Conservation (phyloP, 257 asterid genomes). For the Catharanthus roseus region DNA sequence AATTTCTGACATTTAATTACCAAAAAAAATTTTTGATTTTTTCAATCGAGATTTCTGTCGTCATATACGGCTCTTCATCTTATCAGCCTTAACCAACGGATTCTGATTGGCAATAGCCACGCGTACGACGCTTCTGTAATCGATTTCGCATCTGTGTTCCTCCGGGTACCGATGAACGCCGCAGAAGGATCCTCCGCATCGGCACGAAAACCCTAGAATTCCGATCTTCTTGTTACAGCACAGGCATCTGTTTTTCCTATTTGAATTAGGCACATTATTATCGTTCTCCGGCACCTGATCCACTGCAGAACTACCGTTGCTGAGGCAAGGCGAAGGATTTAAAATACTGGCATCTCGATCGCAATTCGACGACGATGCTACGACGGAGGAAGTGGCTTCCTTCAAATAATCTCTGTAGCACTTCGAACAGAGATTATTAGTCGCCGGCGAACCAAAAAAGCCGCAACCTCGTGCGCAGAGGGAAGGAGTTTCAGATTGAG, state of each 20-base stretch:
- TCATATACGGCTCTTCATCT: not conserved
- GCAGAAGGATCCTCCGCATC: conserved; percentile 17
- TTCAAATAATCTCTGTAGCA: conserved; percentile 12
- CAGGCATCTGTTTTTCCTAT: not conserved
- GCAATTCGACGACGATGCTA: too few relatives aligned
- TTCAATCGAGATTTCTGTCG: too few relatives aligned
- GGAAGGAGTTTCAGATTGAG: not conserved
- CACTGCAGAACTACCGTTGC: not conserved
- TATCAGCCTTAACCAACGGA: conserved; percentile 9
- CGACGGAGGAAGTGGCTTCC: not conserved
- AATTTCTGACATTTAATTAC: too few relatives aligned
- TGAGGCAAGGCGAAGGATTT: not conserved
- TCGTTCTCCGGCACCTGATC: not conserved
- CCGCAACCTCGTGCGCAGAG: conserved; percentile 19
- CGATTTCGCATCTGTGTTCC: not conserved
- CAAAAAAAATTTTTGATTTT: too few relatives aligned
- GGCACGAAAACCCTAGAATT: conserved; percentile 5
- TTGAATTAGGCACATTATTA: not conserved
- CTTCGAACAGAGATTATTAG: conserved; percentile 15
- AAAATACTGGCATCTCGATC: too few relatives aligned
- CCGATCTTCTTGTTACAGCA: conserved; percentile 15
- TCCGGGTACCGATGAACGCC: conserved; percentile 18
- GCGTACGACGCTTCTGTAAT: not conserved
- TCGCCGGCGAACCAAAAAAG: conserved; percentile 10
- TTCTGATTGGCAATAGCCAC: not conserved